Evolutionary conservation across 2,329 filamentous ascomycete genomes (phyloP).

Genomic region (Thielaviopsis euricoi): DNA sequence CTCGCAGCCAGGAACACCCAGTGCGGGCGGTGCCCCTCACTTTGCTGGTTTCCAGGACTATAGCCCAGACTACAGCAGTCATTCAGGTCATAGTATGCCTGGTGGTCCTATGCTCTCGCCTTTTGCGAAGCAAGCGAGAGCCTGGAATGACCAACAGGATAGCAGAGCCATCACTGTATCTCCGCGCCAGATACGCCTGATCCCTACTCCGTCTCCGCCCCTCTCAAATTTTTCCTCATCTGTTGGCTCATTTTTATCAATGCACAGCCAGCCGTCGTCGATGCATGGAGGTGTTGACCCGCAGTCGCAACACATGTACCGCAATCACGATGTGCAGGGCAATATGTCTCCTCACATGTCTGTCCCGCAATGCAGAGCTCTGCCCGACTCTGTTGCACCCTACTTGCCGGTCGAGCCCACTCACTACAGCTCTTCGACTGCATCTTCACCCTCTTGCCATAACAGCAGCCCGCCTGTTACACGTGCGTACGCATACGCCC

Average conservation of each 20-base stretch:
- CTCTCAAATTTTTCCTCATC: neutral
- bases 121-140: neutral
- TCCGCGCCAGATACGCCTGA: neutral
- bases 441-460: neutral
- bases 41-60: neutral
- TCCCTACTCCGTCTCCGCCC: neutral
- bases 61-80: neutral
- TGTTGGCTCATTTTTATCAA: neutral
- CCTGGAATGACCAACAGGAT: neutral
- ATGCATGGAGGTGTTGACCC: neutral
- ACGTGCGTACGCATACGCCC: neutral
- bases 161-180: neutral
- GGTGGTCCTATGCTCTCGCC: neutral
- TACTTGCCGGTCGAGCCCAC: neutral
- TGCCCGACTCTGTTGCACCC: neutral
- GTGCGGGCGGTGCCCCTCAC: neutral
- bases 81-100: neutral
- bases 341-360: neutral
- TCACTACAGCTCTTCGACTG: neutral
- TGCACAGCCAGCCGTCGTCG: neutral
- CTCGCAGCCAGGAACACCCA: neutral
- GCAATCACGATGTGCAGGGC: neutral
- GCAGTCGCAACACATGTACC: neutral
- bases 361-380: neutral
- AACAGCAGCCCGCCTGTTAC: neutral